Base-by-base conservation (phyloP, 208 protist genomes). In the Borovskyia barvae region DNA sequence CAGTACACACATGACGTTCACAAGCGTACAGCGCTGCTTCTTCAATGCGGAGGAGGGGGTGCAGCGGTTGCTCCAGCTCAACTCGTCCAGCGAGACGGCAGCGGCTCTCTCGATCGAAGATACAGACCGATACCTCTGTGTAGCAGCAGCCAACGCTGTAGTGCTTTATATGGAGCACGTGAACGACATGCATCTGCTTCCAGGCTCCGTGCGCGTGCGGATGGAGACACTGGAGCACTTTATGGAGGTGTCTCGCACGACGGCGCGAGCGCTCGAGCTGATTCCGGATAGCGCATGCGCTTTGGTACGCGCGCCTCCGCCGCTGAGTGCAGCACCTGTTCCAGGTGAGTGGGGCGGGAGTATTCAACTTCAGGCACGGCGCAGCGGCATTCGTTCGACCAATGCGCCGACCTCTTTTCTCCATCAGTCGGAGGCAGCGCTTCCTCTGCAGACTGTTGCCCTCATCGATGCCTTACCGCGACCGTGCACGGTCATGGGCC, bases 121-220 rank as follows among this genome's bases (percentile, higher is more conserved):
- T 43, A 86, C 80, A 5, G 82, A 91, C 49, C 82, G 77, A 42
- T 94, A 94, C 46, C 71, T 94, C 9, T 88, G 82, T 58, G 68
- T 90, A 14, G 85, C 88, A 0, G 84, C 88, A 0, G 84, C 85
- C 2, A 83, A 90, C 47, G 88, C 88, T 3, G 56, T 94, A 5
- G 61, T 94, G 17, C 46, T 75, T 48, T 92, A 86, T 42, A 59
- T 94, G 63, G 84, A 94, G 52, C 58, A 73, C 36, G 74, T 80
- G 14, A 80, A 87, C 54, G 82, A 86, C 51, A 83, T 84, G 65
- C 70, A 75, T 36, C 54, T 89, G n/a, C 66, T 85, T 17, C 82
- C 87, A 32, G 70, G 76, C 24, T 77, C 87, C 7, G 63, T 94
- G 55, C 80, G 76, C 2, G 73, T 94, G 24, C 66, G 73, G 46